Evolutionary conservation across 108 stramenopile genomes (phyloP).

Genomic region (Pseudonitzschia delicatissima): DNA sequence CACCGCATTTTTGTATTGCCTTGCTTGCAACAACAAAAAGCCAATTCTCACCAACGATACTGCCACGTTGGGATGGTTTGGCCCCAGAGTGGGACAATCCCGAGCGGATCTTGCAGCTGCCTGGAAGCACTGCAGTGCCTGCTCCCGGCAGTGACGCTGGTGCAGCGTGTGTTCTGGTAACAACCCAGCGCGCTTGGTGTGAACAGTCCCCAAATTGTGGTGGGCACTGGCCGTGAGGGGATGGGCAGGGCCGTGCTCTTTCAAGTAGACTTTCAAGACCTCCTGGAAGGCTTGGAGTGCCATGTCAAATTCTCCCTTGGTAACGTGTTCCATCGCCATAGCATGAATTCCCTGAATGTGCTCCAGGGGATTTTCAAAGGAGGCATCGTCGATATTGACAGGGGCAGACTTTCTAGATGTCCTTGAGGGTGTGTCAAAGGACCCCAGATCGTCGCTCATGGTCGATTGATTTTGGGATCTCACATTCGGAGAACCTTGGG

Average conservation of each 20-base stretch:
- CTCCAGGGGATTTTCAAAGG: constrained; percentile 24
- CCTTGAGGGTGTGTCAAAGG: background rate
- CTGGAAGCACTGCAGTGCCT: constrained; percentile 52
- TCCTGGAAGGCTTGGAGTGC: constrained; percentile 42
- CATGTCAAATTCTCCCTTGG: constrained; percentile 44
- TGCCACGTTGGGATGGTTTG: constrained; percentile 59
- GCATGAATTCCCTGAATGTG: constrained; percentile 41
- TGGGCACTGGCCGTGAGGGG: constrained; percentile 46
- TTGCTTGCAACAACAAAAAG: constrained; percentile 47
- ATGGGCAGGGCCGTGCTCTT: constrained; percentile 37
- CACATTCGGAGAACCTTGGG: background rate
- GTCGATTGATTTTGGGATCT: background rate
- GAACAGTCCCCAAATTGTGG: constrained; percentile 62
- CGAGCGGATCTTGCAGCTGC: constrained; percentile 50
- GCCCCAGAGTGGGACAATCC: constrained; percentile 47
- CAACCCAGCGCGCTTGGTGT: constrained; percentile 46
- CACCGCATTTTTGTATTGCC: constrained; percentile 46
- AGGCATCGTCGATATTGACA: constrained; percentile 33
- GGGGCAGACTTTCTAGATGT: constrained; percentile 25
- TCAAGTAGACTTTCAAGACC: constrained; percentile 37
- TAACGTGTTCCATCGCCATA: constrained; percentile 48
- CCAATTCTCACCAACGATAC: constrained; percentile 52
- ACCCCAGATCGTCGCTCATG: background rate
- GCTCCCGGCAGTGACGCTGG: constrained; percentile 36
- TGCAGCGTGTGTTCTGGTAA: constrained; percentile 28